A percentile compares a stretch with the other conserved stretches of the same genome.
Evolutionary conservation across 108 stramenopile species (phyloP).

Genomic region (Cyclotella cryptica): DNA sequence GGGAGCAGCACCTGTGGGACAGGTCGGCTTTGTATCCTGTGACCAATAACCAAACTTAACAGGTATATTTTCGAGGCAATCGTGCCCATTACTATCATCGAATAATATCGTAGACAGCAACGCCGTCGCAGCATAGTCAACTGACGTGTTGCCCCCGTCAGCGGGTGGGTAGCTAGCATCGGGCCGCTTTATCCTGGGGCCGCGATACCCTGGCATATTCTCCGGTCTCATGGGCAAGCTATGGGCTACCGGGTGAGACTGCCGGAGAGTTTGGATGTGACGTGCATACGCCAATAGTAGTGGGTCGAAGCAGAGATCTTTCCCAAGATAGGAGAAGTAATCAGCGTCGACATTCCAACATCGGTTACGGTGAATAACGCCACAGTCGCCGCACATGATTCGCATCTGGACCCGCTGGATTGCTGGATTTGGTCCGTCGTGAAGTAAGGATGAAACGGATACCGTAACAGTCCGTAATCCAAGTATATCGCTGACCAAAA

Average conservation of each 20-base stretch:
- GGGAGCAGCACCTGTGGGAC: too few relatives aligned
- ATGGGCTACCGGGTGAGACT: not conserved
- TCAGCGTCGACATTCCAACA: too few relatives aligned
- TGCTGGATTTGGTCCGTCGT: slow-evolving; percentile 19
- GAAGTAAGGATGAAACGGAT: slow-evolving; percentile 18
- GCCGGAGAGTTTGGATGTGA: not conserved
- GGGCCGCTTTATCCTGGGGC: not conserved
- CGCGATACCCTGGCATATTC: too few relatives aligned
- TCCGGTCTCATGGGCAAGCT: not conserved
- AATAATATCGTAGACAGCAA: too few relatives aligned
- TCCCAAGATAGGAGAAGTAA: too few relatives aligned
- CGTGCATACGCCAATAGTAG: not conserved
- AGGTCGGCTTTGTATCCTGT: not conserved
- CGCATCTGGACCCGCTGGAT: slow-evolving; percentile 20
- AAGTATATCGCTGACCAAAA: too few relatives aligned
- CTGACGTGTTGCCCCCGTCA: too few relatives aligned
- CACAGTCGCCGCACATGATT: slow-evolving; percentile 11
- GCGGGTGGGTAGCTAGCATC: not conserved
- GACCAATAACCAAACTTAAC: too few relatives aligned
- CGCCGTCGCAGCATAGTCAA: not conserved
- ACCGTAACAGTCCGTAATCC: too few relatives aligned
- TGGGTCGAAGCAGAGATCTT: not conserved
- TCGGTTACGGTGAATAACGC: too few relatives aligned
- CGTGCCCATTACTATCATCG: too few relatives aligned
- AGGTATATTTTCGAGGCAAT: too few relatives aligned